Percentiles rank a stretch among this genome's conserved stretches.
These are phyloP conservation scores for Stipa capillata DNA, from an alignment of 176 grass and related monocot genomes.

Conservation along the genomic window DNA sequence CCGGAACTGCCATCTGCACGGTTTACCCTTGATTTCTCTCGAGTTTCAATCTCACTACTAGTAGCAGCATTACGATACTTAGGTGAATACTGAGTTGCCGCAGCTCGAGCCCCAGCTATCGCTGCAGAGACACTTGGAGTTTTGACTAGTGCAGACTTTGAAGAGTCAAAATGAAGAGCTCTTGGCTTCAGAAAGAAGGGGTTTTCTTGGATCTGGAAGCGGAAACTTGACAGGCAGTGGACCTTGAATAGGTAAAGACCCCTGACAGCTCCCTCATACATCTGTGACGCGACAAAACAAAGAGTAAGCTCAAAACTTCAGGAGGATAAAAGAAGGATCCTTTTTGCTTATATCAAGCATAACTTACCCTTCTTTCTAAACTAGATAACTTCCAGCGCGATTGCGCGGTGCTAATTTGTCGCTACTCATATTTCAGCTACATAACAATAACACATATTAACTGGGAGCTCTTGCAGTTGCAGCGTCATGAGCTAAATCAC, in stretches of 20 bases:
- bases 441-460: too few relatives aligned
- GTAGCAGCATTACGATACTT: slow-evolving; percentile 5
- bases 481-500: too few relatives aligned
- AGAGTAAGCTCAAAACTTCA: neutral
- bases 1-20: neutral
- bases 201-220: slow-evolving; percentile 53
- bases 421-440: too few relatives aligned
- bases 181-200: slow-evolving; percentile 50
- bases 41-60: neutral
- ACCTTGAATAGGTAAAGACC: slow-evolving; percentile 56
- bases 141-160: slow-evolving; percentile 22
- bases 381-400: too few relatives aligned
- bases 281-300: neutral
- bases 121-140: slow-evolving; percentile 50
- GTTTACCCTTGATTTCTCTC: neutral
- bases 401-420: too few relatives aligned
- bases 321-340: neutral
- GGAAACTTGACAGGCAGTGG: slow-evolving; percentile 78
- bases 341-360: neutral
- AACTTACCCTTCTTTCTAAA: slow-evolving; percentile 49
- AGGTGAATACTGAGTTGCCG: slow-evolving; percentile 62
- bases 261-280: slow-evolving; percentile 68
- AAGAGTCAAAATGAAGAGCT: slow-evolving; percentile 24
- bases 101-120: slow-evolving; percentile 59
- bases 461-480: too few relatives aligned